Base-by-base conservation (phyloP, 352 stramenopile species). In the Globisporangium perplexum region DNA sequence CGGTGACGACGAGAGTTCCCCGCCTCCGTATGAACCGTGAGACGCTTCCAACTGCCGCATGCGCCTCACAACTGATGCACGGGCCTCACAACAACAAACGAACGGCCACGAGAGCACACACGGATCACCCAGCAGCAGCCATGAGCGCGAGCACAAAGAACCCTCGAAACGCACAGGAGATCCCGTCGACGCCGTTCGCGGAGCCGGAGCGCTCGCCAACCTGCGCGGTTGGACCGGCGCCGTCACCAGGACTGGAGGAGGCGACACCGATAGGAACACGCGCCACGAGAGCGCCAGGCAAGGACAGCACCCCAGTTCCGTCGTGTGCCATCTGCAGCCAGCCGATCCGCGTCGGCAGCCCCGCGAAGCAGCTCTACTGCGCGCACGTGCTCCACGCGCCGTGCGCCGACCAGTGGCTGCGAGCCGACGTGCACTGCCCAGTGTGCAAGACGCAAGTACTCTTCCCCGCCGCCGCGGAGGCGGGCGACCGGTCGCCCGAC, bases 381-480 rank as follows among this genome's bases (percentile, higher is more conserved):
- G 64, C 59, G 35, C 77, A 93, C 57, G 28, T 80, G 14, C 90
- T 86, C 55, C 83, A 93, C 49, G 67, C 60, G 10, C 50, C 68
- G 3, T 93, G 83, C 44, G 57, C 77, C 17, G 75, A 93, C 46
- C 60, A 66, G 44, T 81, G 74, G 68, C 47, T 93, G 31, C 60
- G 51, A 7, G 62, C 30, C 11, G 57, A 77, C 24, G 50, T 80
- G 18, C 65, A 57, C 44, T 93, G 83, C 41, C 79, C 77, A 1
- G 53, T 74, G 3, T 93, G 83, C 56, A 69, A 73, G 31, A 63
- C 59, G 30, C 77, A 91, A 54, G 59, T 88, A 45, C 55, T 91
- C 11, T 89, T 82, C 43, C 80, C 80, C 0, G 31, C 70, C 23
- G 68, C 69, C 35, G 51, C 2, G 49, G 57, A n/a, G 20, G 55